phyloP scores from a whole-genome alignment of 352 stramenopile species.

The Phytophthora crassamura region DNA sequence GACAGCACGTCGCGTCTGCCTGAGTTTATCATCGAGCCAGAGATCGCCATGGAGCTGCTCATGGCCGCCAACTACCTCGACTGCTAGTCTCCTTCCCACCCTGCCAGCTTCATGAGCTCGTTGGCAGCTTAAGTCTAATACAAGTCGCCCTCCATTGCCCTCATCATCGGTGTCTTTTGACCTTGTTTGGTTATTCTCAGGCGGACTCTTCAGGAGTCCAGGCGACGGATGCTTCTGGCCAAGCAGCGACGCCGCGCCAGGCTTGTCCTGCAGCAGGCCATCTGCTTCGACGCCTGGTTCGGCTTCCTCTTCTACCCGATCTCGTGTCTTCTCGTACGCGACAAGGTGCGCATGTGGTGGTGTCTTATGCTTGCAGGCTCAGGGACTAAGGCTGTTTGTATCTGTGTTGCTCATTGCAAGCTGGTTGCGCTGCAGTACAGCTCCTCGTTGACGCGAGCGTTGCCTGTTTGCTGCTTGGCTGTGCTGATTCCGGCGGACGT shows the following conservation, averaged over 20 bases:
- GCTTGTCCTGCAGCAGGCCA: constrained; percentile 63
- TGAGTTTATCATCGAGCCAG: constrained; percentile 98
- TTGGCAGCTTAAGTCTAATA: constrained; percentile 28
- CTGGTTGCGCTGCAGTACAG: constrained; percentile 45
- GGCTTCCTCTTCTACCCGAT: constrained; percentile 67
- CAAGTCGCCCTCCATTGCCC: constrained; percentile 20
- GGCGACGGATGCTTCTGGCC: constrained; percentile 36
- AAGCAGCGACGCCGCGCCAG: constrained; percentile 47
- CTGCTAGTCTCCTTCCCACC: constrained; percentile 26
- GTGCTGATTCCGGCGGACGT: constrained; percentile 54
- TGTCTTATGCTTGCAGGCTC: not conserved
- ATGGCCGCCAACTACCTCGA: constrained; percentile 99
- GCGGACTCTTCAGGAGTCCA: constrained; percentile 20
- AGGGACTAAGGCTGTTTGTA: constrained; percentile 1
- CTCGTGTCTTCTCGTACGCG: constrained; percentile 58
- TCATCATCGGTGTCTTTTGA: constrained; percentile 2
- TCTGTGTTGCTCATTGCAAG: constrained; percentile 22
- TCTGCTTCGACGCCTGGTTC: constrained; percentile 66
- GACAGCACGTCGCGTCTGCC: constrained; percentile 95
- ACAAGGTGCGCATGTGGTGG: constrained; percentile 51
- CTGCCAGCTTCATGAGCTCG: not conserved
- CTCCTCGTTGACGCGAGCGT: constrained; percentile 44
- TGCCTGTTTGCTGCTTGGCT: constrained; percentile 54
- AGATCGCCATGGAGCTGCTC: constrained; percentile 97
- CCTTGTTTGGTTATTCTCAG: constrained; percentile 22